Conservation (phyloP, 768 basidiomycete species). For the Macrolepiota albuminosa region DNA sequence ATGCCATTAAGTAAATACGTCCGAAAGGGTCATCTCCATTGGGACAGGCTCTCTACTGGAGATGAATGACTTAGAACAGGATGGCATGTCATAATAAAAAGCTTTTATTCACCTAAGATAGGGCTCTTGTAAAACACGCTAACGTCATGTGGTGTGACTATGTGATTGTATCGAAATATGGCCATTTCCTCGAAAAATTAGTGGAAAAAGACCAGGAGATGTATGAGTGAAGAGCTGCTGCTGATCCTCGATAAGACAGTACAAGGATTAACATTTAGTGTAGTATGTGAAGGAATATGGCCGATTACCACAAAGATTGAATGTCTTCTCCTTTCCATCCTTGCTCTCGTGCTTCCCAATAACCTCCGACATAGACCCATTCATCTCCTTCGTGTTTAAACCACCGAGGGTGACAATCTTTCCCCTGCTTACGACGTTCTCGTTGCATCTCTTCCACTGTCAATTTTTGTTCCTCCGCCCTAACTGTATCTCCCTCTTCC, state of each 20-base stretch:
- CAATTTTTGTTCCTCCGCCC: slow-evolving; percentile 68
- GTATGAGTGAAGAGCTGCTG: neutral
- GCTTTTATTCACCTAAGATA: too few species aligned
- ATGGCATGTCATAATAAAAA: too few species aligned
- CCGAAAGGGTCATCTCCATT: too few species aligned
- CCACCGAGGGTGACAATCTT: slow-evolving; percentile 66
- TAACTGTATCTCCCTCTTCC: slow-evolving; percentile 69
- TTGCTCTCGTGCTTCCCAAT: slow-evolving; percentile 71
- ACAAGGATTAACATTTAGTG: neutral
- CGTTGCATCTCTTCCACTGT: slow-evolving; percentile 75
- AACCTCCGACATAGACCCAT: slow-evolving; percentile 75
- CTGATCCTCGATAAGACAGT: neutral
- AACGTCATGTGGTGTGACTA: too few species aligned
- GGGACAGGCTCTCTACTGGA: too few species aligned
- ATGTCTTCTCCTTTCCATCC: slow-evolving; percentile 54
- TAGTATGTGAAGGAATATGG: neutral
- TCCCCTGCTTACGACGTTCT: slow-evolving; percentile 56
- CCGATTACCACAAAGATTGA: slow-evolving; percentile 58
- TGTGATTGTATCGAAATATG: too few species aligned
- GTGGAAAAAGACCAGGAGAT: neutral
- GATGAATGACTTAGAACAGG: too few species aligned
- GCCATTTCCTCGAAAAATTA: neutral
- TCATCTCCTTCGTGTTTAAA: slow-evolving; percentile 67
- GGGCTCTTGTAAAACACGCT: too few species aligned
- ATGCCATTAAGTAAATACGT: too few species aligned